Evolutionary conservation across 73 alveolate species (phyloP).

Genomic region (Symbiodinium pilosum): DNA sequence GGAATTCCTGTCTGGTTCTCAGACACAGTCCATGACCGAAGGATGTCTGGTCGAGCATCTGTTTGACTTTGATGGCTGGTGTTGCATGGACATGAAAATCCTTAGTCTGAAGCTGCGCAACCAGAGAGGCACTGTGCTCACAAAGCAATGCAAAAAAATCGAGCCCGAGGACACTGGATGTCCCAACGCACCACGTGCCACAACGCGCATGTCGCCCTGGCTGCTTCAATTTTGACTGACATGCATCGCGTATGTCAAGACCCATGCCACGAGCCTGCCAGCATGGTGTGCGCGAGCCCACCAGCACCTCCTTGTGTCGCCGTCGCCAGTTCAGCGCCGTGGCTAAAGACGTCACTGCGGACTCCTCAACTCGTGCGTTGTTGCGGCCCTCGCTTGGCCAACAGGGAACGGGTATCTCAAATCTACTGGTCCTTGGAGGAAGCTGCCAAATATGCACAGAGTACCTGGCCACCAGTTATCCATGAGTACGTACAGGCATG

Average conservation of each 20-base stretch:
- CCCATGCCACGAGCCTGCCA: slow-evolving; percentile 38
- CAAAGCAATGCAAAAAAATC: too few relatives aligned
- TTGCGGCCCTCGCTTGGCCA: background rate
- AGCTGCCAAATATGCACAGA: background rate
- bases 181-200: slow-evolving; percentile 56
- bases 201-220: slow-evolving; percentile 88
- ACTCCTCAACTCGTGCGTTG: background rate
- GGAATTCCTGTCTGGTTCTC: too few relatives aligned
- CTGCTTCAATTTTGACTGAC: background rate
- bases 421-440: slow-evolving; percentile 44
- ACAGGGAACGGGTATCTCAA: background rate
- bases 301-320: slow-evolving; percentile 24
- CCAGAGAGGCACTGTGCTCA: background rate
- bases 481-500: background rate
- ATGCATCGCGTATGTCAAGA: too few relatives aligned
- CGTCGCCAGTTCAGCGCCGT: slow-evolving; percentile 63
- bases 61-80: slow-evolving; percentile 59
- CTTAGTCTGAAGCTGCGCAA: background rate
- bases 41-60: background rate
- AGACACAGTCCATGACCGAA: too few relatives aligned
- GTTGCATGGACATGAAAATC: slow-evolving; percentile 87
- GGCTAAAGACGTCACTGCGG: slow-evolving; percentile 50
- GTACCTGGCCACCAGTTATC: slow-evolving; percentile 25
- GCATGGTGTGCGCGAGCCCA: slow-evolving; percentile 21
- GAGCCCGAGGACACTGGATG: slow-evolving; percentile 59